Evolutionary conservation across 2,329 filamentous ascomycete genomes (phyloP), one percentile per base, ranked within the genome.

Genomic region (Aspergillus eucalypticola): DNA sequence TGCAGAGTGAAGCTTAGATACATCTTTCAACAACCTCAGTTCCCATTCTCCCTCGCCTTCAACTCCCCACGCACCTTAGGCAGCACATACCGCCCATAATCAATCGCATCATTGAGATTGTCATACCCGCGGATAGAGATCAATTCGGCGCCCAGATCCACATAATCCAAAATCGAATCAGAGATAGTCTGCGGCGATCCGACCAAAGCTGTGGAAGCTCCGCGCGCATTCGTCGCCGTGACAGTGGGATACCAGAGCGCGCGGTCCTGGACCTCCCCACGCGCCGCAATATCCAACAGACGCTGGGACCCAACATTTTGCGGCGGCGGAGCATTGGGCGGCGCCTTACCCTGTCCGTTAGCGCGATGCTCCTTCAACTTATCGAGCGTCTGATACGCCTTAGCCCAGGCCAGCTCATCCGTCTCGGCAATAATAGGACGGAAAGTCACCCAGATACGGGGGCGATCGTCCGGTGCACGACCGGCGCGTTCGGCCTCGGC

Each of bases 241-340:
- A 87, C 85, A 0, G 85, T 87, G 0, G 84, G 84, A 69, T 86
- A 87, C 84, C 85, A 87, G n/a, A 87, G 72, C 1, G 83, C 84
- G 17, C 84, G 82, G 67, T 87, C 85, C 64, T 87, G 85, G 2
- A 87, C 81, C 66, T 86, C 84, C 50, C 72, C 72, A 3, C 67
- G 64, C 15, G 77, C 74, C 27, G 85, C 85, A 63, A 87, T 86
- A 8, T 86, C 84, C 0, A 87, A 77, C 49, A 87, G 70, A 0
- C 85, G 78, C 70, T 86, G 84, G 0, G 84, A 86, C 0, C 84
- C 85, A 0, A 84, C 83, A 61, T 87, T 87, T 67, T 87, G 84
- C 1, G 84, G 84, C 25, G 73, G 60, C 1, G 72, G 69, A 0
- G 77, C 74, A 35, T 70, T 65, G 0, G 71, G 66, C 1, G 69